phyloP scores from a whole-genome alignment of 2,329 filamentous ascomycete species.

The Fusarium nodosum region DNA sequence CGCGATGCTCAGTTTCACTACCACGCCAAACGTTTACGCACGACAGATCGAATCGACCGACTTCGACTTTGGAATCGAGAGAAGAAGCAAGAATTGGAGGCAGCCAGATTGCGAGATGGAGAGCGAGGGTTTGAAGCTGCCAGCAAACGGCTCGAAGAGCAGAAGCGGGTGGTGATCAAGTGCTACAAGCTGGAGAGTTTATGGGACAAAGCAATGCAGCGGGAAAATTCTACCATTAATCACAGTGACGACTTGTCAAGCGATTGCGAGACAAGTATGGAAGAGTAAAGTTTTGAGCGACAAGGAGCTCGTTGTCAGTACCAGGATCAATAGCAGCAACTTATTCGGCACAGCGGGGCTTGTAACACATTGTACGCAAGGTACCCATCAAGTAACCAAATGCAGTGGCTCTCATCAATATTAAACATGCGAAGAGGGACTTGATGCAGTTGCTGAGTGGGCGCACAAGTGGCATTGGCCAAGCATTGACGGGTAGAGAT shows the following conservation, averaged over 20 bases:
- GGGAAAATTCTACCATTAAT: slow-evolving; percentile 3
- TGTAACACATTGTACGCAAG: slow-evolving; percentile 36
- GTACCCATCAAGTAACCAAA: slow-evolving; percentile 14
- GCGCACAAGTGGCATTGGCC: slow-evolving; percentile 14
- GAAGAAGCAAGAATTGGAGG: slow-evolving; percentile 33
- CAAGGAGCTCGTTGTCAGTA: background rate
- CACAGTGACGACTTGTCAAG: slow-evolving; percentile 36
- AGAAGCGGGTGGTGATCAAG: slow-evolving; percentile 38
- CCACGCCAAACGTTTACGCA: slow-evolving; percentile 37
- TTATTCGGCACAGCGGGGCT: slow-evolving; percentile 3
- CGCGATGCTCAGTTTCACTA: slow-evolving; percentile 41
- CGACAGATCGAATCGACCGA: slow-evolving; percentile 34
- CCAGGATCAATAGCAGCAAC: background rate
- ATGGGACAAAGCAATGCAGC: slow-evolving; percentile 34
- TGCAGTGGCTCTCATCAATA: background rate
- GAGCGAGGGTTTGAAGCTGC: slow-evolving; percentile 26
- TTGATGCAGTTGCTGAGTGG: background rate
- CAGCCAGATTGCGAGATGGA: slow-evolving; percentile 23
- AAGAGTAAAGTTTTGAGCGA: slow-evolving; percentile 10
- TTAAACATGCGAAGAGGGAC: background rate
- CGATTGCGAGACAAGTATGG: slow-evolving; percentile 30
- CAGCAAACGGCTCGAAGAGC: slow-evolving; percentile 27
- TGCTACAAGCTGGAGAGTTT: slow-evolving; percentile 37
- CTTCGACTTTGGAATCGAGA: slow-evolving; percentile 40
- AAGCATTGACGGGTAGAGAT: slow-evolving; percentile 4